Base-by-base conservation (phyloP, 192 early-diverging fungal genomes). In the Backusella circina region DNA sequence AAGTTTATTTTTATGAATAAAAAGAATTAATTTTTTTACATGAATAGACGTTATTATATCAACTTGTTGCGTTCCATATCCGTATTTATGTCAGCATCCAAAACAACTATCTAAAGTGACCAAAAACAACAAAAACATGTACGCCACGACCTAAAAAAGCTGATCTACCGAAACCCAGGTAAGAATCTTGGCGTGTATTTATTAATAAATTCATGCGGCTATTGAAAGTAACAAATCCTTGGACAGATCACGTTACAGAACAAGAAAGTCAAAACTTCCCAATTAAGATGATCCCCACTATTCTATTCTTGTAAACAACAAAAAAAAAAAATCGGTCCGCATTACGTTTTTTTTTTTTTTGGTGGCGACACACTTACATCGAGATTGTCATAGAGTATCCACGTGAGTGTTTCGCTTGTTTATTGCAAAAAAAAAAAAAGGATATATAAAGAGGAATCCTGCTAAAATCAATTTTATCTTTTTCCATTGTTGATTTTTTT, bases 351-450 rank as follows among this genome's bases (percentile, higher is more conserved):
- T n/a, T n/a, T n/a, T n/a, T n/a, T n/a, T n/a, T n/a, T n/a, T 61
- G 23, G 51, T 26, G 10, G 51, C 9, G n/a, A 26, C 21, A 57
- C 51, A 57, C 9, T 57, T 57, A 57, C 51, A 21, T 57, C 51
- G 51, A 57, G 51, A 26, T 57, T 57, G 51, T 57, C 51, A 57
- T 57, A 21, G 23, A 57, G 15, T 13, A 1, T 57, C 23, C 51
- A 57, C 51, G 51, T 57, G 51, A 57, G 51, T 57, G 51, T 57
- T 57, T 57, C 51, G 51, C 51, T 57, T 57, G 21, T 57, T 54
- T 54, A 54, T 54, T 54, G 16, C n/a, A 15, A 15, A n/a, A 6
- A n/a, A 50, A n/a, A 50, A n/a, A 41, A 41, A 41, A 6, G n/a
- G 9, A 23, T 54, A 54, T 23, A 54, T 54, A 54, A 54, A 23